Percentiles rank a stretch among this genome's conserved stretches.
Evolutionary conservation across 306 rosid genomes (phyloP).

Genomic region (Trifolium subterraneum): DNA sequence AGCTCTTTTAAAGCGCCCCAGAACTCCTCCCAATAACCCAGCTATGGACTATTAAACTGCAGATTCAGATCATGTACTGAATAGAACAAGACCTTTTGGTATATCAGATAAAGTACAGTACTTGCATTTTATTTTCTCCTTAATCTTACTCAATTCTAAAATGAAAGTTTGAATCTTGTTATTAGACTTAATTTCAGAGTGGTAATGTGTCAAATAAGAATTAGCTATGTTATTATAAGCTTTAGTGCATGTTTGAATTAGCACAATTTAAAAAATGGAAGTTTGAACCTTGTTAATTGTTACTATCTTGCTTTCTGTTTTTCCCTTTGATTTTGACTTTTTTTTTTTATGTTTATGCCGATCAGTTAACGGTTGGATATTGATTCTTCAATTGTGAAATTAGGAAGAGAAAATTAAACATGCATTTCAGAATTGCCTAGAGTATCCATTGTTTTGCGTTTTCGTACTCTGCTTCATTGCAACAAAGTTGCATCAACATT

Average conservation of each 20-base stretch:
- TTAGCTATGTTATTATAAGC: not conserved
- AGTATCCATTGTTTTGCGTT: slow-evolving; percentile 20
- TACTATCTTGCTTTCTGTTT: slow-evolving; percentile 3
- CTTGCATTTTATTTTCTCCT: slow-evolving; percentile 29
- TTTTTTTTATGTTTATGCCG: not conserved
- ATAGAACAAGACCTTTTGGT: slow-evolving; percentile 94
- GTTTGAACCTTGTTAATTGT: slow-evolving; percentile 24
- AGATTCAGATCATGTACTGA: slow-evolving; percentile 91
- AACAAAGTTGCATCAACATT: too few species aligned
- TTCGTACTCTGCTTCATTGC: not conserved
- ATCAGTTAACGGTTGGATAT: slow-evolving; percentile 15
- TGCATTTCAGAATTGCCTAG: not conserved
- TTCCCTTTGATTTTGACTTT: slow-evolving; percentile 28
- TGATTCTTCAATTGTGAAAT: slow-evolving; percentile 33
- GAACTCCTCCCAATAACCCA: slow-evolving; percentile 95
- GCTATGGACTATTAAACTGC: slow-evolving; percentile 97
- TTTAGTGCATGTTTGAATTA: slow-evolving; percentile 1
- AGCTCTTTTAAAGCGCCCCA: slow-evolving; percentile 93
- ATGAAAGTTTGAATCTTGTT: slow-evolving; percentile 35
- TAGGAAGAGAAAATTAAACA: slow-evolving; percentile 7
- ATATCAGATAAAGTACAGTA: slow-evolving; percentile 80
- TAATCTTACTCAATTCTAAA: slow-evolving; percentile 36
- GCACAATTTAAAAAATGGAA: slow-evolving; percentile 19
- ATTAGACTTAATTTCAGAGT: slow-evolving; percentile 18
- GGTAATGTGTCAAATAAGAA: not conserved